A percentile compares a stretch with the other conserved stretches of the same genome.
These are phyloP conservation scores for Zoysia japonica DNA, from an alignment of 176 grass and related monocot species.

Conservation along the genomic window DNA sequence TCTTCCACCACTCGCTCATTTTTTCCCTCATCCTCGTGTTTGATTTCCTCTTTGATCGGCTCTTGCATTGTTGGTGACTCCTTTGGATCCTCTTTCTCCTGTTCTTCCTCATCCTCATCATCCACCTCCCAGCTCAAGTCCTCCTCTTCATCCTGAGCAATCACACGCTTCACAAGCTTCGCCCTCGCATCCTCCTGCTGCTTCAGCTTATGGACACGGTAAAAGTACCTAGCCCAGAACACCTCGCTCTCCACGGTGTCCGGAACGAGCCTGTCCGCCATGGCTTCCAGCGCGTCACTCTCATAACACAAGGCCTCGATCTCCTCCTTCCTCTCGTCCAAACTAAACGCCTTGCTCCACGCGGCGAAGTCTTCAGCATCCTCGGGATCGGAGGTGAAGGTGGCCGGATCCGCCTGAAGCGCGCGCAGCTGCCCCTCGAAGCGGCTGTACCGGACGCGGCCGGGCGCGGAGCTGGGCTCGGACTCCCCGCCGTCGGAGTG, in stretches of 20 bases:
- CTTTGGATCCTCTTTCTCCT: constrained; percentile 25
- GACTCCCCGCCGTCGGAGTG: constrained; percentile 39
- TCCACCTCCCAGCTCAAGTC: constrained; percentile 83
- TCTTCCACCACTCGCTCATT: neutral
- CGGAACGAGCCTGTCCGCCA: constrained; percentile 69
- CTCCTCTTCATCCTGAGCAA: constrained; percentile 74
- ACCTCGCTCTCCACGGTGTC: constrained; percentile 56
- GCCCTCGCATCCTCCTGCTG: constrained; percentile 80
- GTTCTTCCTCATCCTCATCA: constrained; percentile 51
- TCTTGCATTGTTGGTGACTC: constrained; percentile 31
- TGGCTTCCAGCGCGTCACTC: constrained; percentile 51
- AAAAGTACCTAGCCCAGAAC: constrained; percentile 88
- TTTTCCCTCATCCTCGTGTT: neutral
- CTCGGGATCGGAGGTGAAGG: constrained; percentile 75
- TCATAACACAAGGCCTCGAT: constrained; percentile 78
- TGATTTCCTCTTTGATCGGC: constrained; percentile 26
- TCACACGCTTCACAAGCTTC: constrained; percentile 79
- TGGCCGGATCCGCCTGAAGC: constrained; percentile 72
- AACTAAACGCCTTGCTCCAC: constrained; percentile 68
- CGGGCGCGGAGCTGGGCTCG: constrained; percentile 44
- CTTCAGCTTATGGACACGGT: constrained; percentile 70
- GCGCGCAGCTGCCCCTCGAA: constrained; percentile 77
- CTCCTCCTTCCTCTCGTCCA: constrained; percentile 64
- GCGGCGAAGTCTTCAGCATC: constrained; percentile 66
- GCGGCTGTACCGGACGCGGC: constrained; percentile 57